A percentile compares a stretch with the other conserved stretches of the same genome.
Evolutionary conservation across 139 green algal genomes (phyloP).

Genomic region (Deuterostichococcus epilithicus): DNA sequence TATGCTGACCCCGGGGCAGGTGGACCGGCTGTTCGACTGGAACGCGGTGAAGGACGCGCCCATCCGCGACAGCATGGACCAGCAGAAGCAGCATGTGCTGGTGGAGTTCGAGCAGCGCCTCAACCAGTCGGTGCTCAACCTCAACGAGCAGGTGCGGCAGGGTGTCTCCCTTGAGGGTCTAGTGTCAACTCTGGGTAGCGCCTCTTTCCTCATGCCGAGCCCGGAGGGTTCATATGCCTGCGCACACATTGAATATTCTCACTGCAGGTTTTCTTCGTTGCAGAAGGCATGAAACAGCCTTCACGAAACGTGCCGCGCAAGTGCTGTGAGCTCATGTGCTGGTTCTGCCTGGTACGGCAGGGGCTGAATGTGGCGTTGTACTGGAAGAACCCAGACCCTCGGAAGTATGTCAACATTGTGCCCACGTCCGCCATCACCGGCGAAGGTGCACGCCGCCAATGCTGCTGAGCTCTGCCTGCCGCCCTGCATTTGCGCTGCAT

Average conservation of each 20-base stretch:
- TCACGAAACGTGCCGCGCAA: background rate
- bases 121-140: constrained; percentile 35
- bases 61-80: constrained; percentile 70
- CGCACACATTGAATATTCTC: no score
- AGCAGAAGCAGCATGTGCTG: constrained; percentile 64
- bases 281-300: no score
- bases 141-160: constrained; percentile 52
- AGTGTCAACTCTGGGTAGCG: no score
- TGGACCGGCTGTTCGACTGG: constrained; percentile 95
- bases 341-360: constrained; percentile 26
- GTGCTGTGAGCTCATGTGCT: no score
- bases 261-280: no score
- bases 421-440: constrained; percentile 93
- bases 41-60: constrained; percentile 68
- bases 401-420: constrained; percentile 90
- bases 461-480: no score
- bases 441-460: constrained; percentile 55
- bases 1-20: constrained; percentile 21
- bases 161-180: no score
- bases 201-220: background rate
- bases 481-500: no score
- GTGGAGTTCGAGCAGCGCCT: constrained; percentile 69
- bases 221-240: no score
- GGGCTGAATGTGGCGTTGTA: constrained; percentile 96
- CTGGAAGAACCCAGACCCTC: constrained; percentile 93